Base-by-base conservation (phyloP, 257 asterid genomes). In the Anisodus acutangulus region DNA sequence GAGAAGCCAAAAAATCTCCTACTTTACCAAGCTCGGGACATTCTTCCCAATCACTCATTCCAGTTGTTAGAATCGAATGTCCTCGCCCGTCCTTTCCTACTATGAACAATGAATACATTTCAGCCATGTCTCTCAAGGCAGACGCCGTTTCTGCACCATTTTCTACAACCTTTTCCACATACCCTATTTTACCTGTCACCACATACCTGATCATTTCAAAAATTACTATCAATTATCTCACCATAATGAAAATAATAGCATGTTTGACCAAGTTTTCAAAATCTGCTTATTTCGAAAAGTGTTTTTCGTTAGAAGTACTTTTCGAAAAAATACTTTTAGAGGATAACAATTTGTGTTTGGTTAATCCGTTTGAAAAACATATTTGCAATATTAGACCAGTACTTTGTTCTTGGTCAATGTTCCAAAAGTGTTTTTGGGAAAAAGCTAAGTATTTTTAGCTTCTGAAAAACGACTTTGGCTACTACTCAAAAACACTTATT, bases 11-110 rank as follows among this genome's bases (percentile, higher is more conserved):
- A 83, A 95, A 91, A 86, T 97, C 99, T 17, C 99, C 99, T 84
- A 97, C 93, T 86, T 92, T 93, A 41, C 99, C 99, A 8, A 97
- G 98, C 91, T 94, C 99, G 1, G 98, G 98, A 86, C 98, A 95
- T 88, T 95, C 99, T 90, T 95, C 99, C 99, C 98, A 97, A 86
- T 97, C 99, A 85, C 99, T 95, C 93, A 97, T 86, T 71, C 98
- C 97, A 2, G 92, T 93, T 53, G 95, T 93, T 85, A 95, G 80
- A 19, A 87, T 82, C 0, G 98, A 89, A 87, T 91, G 87, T 82
- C 92, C 92, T 90, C 92, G 87, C 78, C 93, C 93, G n/a, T 98
- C 97, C 78, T 90, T 92, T 55, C 99, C 99, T 31, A 95, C 98
- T 83, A 97, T 90, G 76, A 95, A 92, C 97, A 97, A 86, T 5